Evolutionary conservation across 371 early-diverging fungal species (phyloP).

Genomic region (Apophysomyces sp.): DNA sequence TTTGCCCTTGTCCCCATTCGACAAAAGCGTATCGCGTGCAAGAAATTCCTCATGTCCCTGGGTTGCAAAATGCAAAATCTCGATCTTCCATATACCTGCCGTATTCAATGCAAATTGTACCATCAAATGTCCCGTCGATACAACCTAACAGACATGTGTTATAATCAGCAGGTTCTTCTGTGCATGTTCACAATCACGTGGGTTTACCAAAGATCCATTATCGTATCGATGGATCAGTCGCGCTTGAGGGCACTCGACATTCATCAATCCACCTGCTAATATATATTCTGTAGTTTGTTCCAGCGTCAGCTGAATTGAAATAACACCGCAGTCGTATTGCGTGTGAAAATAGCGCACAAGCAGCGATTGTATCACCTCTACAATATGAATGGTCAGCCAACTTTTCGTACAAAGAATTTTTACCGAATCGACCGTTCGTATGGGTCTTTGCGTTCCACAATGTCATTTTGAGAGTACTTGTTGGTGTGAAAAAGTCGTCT

Average conservation of each 20-base stretch:
- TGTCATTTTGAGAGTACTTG: conserved; percentile 26
- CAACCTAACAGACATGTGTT: conserved; percentile 12
- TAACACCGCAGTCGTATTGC: conserved; percentile 38
- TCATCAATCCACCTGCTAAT: conserved; percentile 29
- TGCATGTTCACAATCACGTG: background rate
- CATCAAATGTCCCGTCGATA: conserved; percentile 34
- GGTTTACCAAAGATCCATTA: conserved; percentile 36
- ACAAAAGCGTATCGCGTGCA: conserved; percentile 8
- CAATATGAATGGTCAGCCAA: background rate
- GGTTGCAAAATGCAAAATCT: conserved; percentile 33
- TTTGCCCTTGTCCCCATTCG: conserved; percentile 4
- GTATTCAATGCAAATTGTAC: conserved; percentile 24
- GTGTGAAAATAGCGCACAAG: conserved; percentile 39
- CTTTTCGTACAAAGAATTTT: conserved; percentile 3
- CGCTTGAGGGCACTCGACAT: conserved; percentile 41
- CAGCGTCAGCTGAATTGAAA: conserved; percentile 38
- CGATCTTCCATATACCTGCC: conserved; percentile 32
- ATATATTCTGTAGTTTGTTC: conserved; percentile 46
- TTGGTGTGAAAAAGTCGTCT: conserved; percentile 31
- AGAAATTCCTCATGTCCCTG: conserved; percentile 38
- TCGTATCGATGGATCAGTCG: conserved; percentile 36
- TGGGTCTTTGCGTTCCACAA: conserved; percentile 22
- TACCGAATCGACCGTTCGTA: conserved; percentile 30
- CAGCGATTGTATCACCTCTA: conserved; percentile 28
- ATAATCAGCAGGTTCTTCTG: background rate